Conservation (phyloP, 768 basidiomycete genomes). For the Phanerochaete sordida region DNA sequence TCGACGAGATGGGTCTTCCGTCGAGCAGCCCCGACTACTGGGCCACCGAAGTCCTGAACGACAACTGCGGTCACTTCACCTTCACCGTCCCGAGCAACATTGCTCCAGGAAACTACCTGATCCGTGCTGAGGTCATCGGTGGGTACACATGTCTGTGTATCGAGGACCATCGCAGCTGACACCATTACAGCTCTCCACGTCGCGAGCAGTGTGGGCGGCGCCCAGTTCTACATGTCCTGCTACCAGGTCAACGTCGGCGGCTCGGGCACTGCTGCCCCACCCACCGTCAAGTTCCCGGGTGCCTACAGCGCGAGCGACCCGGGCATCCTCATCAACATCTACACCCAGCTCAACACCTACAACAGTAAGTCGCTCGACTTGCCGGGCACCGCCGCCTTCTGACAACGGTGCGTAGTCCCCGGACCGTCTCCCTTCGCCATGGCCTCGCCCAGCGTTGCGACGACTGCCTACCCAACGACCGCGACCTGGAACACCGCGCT, state of each 20-base stretch:
- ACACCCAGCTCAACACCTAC: constrained; percentile 39
- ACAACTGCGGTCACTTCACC: constrained; percentile 53
- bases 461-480: constrained; percentile 41
- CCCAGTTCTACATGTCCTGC: constrained; percentile 52
- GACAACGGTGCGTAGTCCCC: constrained; percentile 32
- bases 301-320: constrained; percentile 38
- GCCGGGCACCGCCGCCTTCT: constrained; percentile 8
- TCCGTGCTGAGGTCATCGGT: constrained; percentile 50
- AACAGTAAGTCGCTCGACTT: constrained; percentile 25
- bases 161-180: not conserved
- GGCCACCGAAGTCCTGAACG: constrained; percentile 37
- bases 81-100: constrained; percentile 43
- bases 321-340: constrained; percentile 47
- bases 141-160: constrained; percentile 12
- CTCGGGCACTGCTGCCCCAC: constrained; percentile 32
- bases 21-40: constrained; percentile 47
- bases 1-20: constrained; percentile 45
- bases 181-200: constrained; percentile 40
- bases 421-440: constrained; percentile 48
- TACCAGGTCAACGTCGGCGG: constrained; percentile 42
- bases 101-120: constrained; percentile 42
- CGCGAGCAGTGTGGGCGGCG: constrained; percentile 37
- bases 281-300: constrained; percentile 40
- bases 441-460: constrained; percentile 36
- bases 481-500: constrained; percentile 48